These are phyloP conservation scores for Suillus tomentosus DNA, from an alignment of 768 basidiomycete genomes.

Conservation along the genomic window DNA sequence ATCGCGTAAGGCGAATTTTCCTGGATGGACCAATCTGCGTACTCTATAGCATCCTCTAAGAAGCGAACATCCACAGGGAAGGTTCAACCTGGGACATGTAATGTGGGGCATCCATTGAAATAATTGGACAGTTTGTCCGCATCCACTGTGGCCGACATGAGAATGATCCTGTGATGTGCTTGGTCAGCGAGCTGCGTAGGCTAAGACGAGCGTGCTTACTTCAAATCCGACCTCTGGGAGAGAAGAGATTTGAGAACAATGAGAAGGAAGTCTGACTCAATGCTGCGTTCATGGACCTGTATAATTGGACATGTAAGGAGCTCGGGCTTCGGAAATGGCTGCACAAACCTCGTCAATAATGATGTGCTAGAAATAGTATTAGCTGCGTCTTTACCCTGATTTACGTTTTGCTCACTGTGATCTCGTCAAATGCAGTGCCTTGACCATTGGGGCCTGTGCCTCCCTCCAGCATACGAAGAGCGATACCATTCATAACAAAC, in stretches of 20 bases:
- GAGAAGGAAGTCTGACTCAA: conserved; percentile 95
- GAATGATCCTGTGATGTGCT: conserved; percentile 61
- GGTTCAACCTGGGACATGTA: conserved; percentile 91
- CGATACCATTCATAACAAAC: conserved; percentile 94
- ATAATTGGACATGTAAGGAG: not conserved
- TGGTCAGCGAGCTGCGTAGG: conserved; percentile 11
- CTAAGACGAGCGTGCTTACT: conserved; percentile 45
- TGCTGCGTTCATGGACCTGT: conserved; percentile 92
- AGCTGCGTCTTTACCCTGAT: conserved; percentile 8
- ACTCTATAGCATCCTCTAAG: conserved; percentile 90
- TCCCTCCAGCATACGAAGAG: conserved; percentile 93
- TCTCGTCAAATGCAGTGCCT: conserved; percentile 87
- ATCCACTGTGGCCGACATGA: conserved; percentile 98
- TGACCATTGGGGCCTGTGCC: conserved; percentile 68
- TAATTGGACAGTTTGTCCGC: conserved; percentile 86
- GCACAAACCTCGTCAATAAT: conserved; percentile 85
- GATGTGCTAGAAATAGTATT: conserved; percentile 62
- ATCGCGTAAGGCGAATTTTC: conserved; percentile 82
- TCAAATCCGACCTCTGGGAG: conserved; percentile 76
- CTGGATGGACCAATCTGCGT: conserved; percentile 73
- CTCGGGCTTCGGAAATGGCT: conserved; percentile 3
- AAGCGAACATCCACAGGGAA: conserved; percentile 88
- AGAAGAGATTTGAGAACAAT: conserved; percentile 89
- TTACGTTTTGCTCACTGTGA: conserved; percentile 63
- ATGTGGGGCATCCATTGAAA: conserved; percentile 83